Evolutionary conservation across 2,329 filamentous ascomycete genomes (phyloP), one percentile per base, ranked within the genome.

Genomic region (Calonectria pseudoturangicola): DNA sequence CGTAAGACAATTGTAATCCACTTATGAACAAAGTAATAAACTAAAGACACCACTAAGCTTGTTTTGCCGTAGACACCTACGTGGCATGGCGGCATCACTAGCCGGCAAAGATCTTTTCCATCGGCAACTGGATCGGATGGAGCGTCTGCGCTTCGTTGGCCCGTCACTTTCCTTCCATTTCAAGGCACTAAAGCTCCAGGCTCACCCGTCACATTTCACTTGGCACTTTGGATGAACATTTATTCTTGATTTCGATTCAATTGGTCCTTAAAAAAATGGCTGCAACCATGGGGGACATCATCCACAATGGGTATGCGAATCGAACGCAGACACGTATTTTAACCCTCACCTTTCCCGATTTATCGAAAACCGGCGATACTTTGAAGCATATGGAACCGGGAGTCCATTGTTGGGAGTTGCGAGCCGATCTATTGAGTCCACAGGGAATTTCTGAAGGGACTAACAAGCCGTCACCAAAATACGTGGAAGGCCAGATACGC

Each of bases 31-130:
- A 28, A 41, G 13, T 27, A 60, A 27, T 2, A 25, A 9, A 2
- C 12, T 12, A 41, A 41, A 4, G 1, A 60, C 25, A 25, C 36
- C 33, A 60, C 33, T 60, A 60, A 41, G 39, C 33, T 39, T 25
- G 2, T 41, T 41, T 16, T 12, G 54, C 8, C 15, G 27, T 41
- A 39, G 15, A 12, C 54, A 27, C n/a, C 7, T 25, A 15, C 3
- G 54, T 60, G 54, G 54, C 54, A 10, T 27, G 36, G 54, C 16
- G 33, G 54, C 27, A 41, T 39, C 30, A 33, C 15, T 43, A n/a
- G 13, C 45, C 67, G 67, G 67, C 36, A 70, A 64, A 70, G 33
- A 15, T 56, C 67, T 70, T 64, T 70, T 54, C 67, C 67, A 25
- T 58, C 39, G 45, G 45, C 45, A 48, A 21, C 45, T 25, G 12